Percentiles rank a stretch among this genome's conserved stretches.
Conservation (phyloP, 1,284 basidiomycete species). For the Irpex lacteus region DNA sequence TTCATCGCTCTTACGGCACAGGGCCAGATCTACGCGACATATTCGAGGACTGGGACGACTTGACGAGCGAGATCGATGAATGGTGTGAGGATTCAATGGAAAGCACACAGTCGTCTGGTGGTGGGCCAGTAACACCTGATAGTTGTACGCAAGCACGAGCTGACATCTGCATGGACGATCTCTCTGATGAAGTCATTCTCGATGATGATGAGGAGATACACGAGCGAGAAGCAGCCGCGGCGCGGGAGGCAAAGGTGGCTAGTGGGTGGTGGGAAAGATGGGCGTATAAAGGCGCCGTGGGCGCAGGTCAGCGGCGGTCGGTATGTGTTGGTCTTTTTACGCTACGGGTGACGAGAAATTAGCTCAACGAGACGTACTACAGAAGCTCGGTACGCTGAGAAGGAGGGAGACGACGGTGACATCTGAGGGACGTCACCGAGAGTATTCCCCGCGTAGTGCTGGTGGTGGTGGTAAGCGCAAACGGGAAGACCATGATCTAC, state of each 20-base stretch:
- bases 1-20: constrained; percentile 12
- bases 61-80: constrained; percentile 49
- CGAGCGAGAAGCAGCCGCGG: constrained; percentile 16
- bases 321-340: constrained; percentile 18
- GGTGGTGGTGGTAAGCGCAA: constrained; percentile 17
- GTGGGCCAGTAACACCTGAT: constrained; percentile 28
- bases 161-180: constrained; percentile 15
- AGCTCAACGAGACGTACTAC: constrained; percentile 10
- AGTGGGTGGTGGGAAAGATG: constrained; percentile 62
- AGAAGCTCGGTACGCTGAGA: constrained; percentile 34
- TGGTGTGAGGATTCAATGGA: constrained; percentile 31
- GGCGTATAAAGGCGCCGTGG: constrained; percentile 29
- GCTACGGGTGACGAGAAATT: not conserved
- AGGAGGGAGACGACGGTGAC: constrained; percentile 48
- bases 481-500: constrained; percentile 22
- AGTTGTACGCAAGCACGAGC: constrained; percentile 18
- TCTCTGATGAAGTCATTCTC: constrained; percentile 18
- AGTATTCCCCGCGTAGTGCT: constrained; percentile 17
- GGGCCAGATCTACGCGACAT: constrained; percentile 48
- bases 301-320: constrained; percentile 16
- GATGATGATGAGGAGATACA: constrained; percentile 21
- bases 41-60: constrained; percentile 38
- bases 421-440: constrained; percentile 36
- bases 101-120: constrained; percentile 28
- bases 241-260: constrained; percentile 44